phyloP scores from a whole-genome alignment of 176 grass and related monocot genomes.

The Carex kokanica region DNA sequence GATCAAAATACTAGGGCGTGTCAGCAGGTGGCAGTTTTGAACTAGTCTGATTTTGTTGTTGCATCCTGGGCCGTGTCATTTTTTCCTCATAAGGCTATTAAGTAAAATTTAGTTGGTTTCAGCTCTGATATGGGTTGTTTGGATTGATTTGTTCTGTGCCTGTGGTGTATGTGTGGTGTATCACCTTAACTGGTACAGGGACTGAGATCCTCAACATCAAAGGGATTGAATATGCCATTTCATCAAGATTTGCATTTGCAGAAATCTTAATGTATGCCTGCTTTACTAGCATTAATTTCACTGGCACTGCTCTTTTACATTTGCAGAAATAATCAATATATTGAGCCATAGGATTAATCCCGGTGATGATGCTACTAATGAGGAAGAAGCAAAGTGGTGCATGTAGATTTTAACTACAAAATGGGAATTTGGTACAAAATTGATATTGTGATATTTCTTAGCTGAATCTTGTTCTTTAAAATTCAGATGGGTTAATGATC shows the following conservation, averaged over 20 bases:
- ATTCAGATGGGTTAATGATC: slow-evolving; percentile 89
- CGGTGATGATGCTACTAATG: slow-evolving; percentile 31
- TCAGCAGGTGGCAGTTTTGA: no score
- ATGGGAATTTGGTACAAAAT: background rate
- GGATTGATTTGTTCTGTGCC: background rate
- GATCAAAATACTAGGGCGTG: no score
- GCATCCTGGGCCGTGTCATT: no score
- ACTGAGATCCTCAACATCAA: background rate
- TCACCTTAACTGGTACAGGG: background rate
- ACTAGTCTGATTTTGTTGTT: no score
- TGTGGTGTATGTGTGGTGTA: background rate
- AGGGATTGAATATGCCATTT: no score
- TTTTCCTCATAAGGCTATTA: background rate
- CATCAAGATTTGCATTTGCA: no score
- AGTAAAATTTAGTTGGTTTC: background rate
- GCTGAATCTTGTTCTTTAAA: slow-evolving; percentile 5
- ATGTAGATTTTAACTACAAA: slow-evolving; percentile 41
- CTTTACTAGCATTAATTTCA: background rate
- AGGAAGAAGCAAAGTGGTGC: slow-evolving; percentile 86
- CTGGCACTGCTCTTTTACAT: background rate
- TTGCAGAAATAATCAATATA: slow-evolving; percentile 83
- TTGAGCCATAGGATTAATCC: slow-evolving; percentile 49
- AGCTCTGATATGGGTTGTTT: background rate
- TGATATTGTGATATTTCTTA: background rate
- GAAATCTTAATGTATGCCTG: background rate